Base-by-base conservation (phyloP, 2,329 filamentous ascomycete species). In the Monosporascus sp. region DNA sequence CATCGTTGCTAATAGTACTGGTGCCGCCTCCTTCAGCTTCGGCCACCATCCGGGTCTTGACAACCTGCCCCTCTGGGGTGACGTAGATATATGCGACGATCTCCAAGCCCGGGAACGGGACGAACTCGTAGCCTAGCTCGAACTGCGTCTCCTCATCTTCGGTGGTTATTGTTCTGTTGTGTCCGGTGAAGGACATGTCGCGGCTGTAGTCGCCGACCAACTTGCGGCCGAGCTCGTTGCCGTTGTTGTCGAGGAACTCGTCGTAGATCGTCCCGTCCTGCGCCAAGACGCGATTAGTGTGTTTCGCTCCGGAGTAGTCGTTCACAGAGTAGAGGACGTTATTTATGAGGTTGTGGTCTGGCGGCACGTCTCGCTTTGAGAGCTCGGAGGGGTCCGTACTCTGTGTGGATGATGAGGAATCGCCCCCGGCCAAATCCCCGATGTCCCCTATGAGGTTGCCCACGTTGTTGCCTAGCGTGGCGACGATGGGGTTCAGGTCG, bases 281-380 rank as follows among this genome's bases (percentile, higher is more conserved):
- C 5, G 72, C 75, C 7, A 84, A 69, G 7, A 82, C 67, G 41
- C 79, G 77, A 65, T 85, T 84, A 37, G 78, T 82, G 67, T 80
- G 78, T 38, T 70, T 74, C 54, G 78, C 73, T 18, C 80, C 80
- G 15, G 71, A 71, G 65, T 82, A 85, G 70, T 85, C 77, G 68
- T 84, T 84, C 64, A 82, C 66, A 28, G 78, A 80, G 68, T 81
- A 85, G 37, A 86, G 75, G 55, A 85, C 79, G 63, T 81, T 81
- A 68, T 83, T 73, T 52, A 72, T 69, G 43, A 84, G 67, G 47
- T 80, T 75, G 67, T 76, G 79, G 51, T 68, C 67, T 35, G 66
- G 60, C 35, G 68, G 22, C 43, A 46, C 43, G 44, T 55, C 57
- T 26, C 59, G 58, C 54, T 61, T 63, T 49, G 51, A 51, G 37